Percentiles rank a stretch among this genome's conserved stretches.
phyloP scores from a whole-genome alignment of 148 eudicot species.

The Talinum fruticosum region DNA sequence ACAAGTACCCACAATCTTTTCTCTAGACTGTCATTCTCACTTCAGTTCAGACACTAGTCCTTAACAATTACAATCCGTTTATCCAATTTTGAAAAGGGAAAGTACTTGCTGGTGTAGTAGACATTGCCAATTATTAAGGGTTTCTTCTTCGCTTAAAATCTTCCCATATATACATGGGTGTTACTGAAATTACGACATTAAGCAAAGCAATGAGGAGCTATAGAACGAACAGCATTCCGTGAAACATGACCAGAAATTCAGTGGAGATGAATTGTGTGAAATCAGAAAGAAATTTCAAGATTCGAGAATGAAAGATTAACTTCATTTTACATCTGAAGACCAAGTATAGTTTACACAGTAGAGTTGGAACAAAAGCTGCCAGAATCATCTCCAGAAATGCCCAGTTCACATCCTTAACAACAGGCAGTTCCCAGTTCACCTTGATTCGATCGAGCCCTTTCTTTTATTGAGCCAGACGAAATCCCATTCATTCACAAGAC shows the following conservation, averaged over 20 bases:
- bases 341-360: not conserved
- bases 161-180: too few species aligned
- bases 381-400: slow-evolving; percentile 5
- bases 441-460: slow-evolving; percentile 8
- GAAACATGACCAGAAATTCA: not conserved
- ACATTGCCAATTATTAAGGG: too few species aligned
- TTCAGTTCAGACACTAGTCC: too few species aligned
- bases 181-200: too few species aligned
- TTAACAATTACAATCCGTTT: too few species aligned
- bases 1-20: too few species aligned
- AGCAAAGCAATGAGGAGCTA: not conserved
- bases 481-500: slow-evolving; percentile 13
- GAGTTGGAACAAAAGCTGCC: not conserved
- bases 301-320: not conserved
- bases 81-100: too few species aligned
- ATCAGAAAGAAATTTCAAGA: not conserved
- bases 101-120: too few species aligned
- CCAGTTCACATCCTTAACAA: slow-evolving; percentile 9
- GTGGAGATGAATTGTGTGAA: not conserved
- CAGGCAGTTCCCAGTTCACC: not conserved
- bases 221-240: not conserved
- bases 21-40: too few species aligned
- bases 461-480: not conserved
- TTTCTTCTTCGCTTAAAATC: too few species aligned
- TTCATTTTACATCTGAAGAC: not conserved